Percentiles rank a stretch among this genome's conserved stretches.
Evolutionary conservation across 345 rosid species (phyloP).

Genomic region (Eucalyptus tenuipes): DNA sequence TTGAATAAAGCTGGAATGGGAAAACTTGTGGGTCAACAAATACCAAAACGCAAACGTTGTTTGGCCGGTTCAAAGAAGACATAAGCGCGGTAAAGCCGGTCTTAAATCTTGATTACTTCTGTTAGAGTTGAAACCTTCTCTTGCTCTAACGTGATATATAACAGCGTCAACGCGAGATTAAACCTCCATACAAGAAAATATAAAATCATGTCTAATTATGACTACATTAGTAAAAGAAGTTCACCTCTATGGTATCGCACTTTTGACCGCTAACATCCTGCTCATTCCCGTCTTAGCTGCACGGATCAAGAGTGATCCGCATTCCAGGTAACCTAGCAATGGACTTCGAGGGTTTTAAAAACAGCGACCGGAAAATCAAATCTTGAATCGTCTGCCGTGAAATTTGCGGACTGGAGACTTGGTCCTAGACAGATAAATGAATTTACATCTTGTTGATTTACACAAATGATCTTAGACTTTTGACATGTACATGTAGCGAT

Average conservation of each 20-base stretch:
- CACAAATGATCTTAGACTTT: neutral
- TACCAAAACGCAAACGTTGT: neutral
- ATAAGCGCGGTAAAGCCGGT: neutral
- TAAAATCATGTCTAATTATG: neutral
- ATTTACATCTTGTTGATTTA: neutral
- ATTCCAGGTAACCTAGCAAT: neutral
- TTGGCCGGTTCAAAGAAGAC: neutral
- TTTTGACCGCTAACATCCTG: neutral
- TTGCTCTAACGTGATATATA: neutral
- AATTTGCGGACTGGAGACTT: neutral
- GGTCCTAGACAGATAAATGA: neutral
- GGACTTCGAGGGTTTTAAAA: neutral
- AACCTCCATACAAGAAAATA: neutral
- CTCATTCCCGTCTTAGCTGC: neutral
- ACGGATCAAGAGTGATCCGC: neutral
- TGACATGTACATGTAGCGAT: neutral
- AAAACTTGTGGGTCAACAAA: neutral
- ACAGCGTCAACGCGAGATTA: neutral
- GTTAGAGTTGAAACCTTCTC: neutral
- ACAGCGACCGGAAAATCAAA: neutral
- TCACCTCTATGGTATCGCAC: neutral
- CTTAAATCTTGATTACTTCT: neutral
- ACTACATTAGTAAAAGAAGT: neutral
- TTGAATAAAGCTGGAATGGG: neutral
- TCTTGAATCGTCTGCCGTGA: neutral